Conservation (phyloP, 2,329 filamentous ascomycete genomes). For the Trichoderma lentiforme region DNA sequence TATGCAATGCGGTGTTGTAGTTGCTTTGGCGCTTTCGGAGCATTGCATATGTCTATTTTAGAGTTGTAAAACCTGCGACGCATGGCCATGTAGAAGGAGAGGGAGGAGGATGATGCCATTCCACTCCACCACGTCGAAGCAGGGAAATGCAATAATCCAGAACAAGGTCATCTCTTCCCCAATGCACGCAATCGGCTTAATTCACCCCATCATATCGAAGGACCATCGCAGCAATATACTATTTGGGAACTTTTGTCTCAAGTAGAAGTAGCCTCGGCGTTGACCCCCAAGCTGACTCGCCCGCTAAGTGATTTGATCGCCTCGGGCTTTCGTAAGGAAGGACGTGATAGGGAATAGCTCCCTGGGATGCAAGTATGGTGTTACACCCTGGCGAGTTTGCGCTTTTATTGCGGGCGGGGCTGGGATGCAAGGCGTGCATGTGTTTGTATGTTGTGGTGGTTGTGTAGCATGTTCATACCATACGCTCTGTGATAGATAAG, state of each 20-base stretch:
- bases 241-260: slow-evolving; percentile 15
- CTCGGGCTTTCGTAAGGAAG: neutral
- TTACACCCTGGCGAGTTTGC: neutral
- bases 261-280: neutral
- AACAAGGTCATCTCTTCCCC: neutral
- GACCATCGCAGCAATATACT: neutral
- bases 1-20: neutral
- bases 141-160: neutral
- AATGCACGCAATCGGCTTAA: neutral
- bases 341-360: neutral
- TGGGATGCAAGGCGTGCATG: neutral
- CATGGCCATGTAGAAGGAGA: neutral
- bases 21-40: neutral
- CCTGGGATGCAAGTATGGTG: neutral
- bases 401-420: neutral
- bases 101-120: neutral
- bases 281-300: slow-evolving; percentile 3
- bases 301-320: neutral
- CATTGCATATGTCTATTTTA: slow-evolving; percentile 5
- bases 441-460: neutral
- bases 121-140: neutral
- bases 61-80: neutral
- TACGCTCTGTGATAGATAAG: neutral
- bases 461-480: neutral
- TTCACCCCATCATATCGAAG: neutral